Evolutionary conservation across 495 filamentous ascomycete species (phyloP).

Genomic region (Trichoderma asperelloides): DNA sequence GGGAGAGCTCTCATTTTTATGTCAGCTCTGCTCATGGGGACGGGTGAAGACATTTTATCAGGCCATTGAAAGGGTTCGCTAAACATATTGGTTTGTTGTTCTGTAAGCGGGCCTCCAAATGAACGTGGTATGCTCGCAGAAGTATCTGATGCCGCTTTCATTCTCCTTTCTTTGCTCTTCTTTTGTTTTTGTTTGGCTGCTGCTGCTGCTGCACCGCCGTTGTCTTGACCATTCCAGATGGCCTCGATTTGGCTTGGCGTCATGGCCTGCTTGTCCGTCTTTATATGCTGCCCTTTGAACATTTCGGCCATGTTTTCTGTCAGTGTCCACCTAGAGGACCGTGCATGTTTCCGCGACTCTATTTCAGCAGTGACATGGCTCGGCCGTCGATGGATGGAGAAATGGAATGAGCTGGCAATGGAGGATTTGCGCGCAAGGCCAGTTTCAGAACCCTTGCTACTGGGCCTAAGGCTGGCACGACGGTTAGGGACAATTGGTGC

Average conservation of each 20-base stretch:
- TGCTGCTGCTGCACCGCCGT: neutral
- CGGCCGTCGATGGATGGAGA: neutral
- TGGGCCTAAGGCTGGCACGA: neutral
- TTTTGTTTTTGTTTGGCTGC: neutral
- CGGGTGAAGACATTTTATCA: neutral
- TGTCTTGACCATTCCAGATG: slow-evolving; percentile 5
- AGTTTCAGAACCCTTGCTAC: neutral
- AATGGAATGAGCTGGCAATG: neutral
- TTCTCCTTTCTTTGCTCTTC: neutral
- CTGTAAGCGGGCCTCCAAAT: neutral
- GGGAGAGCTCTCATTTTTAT: neutral
- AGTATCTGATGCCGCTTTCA: neutral
- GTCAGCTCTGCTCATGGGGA: slow-evolving; percentile 1
- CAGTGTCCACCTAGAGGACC: slow-evolving; percentile 4
- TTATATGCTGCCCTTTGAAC: neutral
- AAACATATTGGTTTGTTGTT: neutral
- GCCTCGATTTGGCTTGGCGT: neutral
- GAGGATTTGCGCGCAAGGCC: neutral
- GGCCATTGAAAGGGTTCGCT: neutral
- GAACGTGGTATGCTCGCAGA: neutral
- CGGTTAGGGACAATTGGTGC: neutral
- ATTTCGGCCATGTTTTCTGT: neutral
- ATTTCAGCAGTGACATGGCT: neutral
- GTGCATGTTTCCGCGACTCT: neutral
- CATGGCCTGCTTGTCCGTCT: neutral